phyloP scores from a whole-genome alignment of 2,329 filamentous ascomycete genomes.

The Dryadomyces quercivorus region DNA sequence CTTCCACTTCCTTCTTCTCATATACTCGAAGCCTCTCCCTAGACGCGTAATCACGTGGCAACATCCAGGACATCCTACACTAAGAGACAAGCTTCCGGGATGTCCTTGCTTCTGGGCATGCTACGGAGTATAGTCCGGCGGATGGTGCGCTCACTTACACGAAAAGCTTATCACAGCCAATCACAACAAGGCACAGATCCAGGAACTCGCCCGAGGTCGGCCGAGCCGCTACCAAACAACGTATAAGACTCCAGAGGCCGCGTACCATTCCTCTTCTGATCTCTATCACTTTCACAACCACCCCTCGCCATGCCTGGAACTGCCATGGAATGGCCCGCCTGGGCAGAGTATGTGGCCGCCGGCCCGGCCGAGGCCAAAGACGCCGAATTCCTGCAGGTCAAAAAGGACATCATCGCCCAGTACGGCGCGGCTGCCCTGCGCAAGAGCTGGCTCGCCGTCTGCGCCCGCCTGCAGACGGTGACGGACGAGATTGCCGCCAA shows the following conservation, averaged over 20 bases:
- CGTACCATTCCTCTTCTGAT: no score
- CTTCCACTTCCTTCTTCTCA: no score
- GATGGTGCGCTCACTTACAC: background rate
- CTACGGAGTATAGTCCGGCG: no score
- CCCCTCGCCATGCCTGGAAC: background rate
- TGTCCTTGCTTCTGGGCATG: no score
- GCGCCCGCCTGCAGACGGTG: slow-evolving; percentile 21
- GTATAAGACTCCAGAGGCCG: background rate
- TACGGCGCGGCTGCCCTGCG: slow-evolving; percentile 23
- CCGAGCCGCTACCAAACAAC: background rate
- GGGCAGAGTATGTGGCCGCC: background rate
- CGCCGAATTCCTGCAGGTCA: slow-evolving; percentile 8
- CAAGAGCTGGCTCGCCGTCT: slow-evolving; percentile 26
- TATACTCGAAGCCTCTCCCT: no score
- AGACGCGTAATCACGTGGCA: no score
- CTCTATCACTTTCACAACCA: no score
- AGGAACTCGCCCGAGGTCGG: background rate
- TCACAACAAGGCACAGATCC: background rate
- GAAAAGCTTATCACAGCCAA: background rate
- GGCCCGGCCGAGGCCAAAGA: background rate
- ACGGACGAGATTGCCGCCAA: slow-evolving; percentile 24
- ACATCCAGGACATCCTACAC: no score
- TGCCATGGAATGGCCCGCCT: background rate
- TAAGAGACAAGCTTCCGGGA: no score
- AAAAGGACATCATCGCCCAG: slow-evolving; percentile 22